Conservation (phyloP, 148 eudicot species). For the Rhododendron kiyosumense region DNA sequence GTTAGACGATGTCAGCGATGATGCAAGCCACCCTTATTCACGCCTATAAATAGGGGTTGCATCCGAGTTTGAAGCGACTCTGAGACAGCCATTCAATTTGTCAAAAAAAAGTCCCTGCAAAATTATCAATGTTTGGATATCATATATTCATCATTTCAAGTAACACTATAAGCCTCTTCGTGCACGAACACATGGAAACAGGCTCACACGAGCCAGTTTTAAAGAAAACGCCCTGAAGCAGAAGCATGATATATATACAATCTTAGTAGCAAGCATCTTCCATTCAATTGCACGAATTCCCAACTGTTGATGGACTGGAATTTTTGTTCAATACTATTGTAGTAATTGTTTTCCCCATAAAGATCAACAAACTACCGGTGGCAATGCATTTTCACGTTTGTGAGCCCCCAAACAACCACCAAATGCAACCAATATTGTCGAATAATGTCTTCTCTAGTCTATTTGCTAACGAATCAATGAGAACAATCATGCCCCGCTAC, state of each 20-base stretch:
- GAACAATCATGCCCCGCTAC: slow-evolving; percentile 47
- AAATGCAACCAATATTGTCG: not conserved
- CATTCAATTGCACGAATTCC: not conserved
- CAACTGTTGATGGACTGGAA: not conserved
- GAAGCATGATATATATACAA: not conserved
- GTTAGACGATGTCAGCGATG: too few relatives aligned
- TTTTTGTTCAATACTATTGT: not conserved
- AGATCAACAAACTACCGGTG: not conserved
- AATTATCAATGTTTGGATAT: not conserved
- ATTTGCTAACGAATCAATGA: not conserved
- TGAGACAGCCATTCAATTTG: not conserved
- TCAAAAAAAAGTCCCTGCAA: not conserved
- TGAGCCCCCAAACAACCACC: not conserved
- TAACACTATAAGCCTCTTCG: not conserved
- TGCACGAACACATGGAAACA: not conserved
- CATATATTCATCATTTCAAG: not conserved
- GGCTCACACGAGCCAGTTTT: not conserved
- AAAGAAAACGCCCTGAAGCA: not conserved
- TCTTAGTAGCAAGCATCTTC: not conserved
- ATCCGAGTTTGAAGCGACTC: not conserved
- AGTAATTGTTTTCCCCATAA: not conserved
- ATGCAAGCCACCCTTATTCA: too few relatives aligned
- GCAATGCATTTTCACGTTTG: slow-evolving; percentile 1
- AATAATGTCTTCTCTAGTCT: not conserved
- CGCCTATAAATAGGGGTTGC: too few relatives aligned